Evolutionary conservation across 768 basidiomycete genomes (phyloP), one percentile per base, ranked within the genome.

Genomic region (Lentinula raphanica): DNA sequence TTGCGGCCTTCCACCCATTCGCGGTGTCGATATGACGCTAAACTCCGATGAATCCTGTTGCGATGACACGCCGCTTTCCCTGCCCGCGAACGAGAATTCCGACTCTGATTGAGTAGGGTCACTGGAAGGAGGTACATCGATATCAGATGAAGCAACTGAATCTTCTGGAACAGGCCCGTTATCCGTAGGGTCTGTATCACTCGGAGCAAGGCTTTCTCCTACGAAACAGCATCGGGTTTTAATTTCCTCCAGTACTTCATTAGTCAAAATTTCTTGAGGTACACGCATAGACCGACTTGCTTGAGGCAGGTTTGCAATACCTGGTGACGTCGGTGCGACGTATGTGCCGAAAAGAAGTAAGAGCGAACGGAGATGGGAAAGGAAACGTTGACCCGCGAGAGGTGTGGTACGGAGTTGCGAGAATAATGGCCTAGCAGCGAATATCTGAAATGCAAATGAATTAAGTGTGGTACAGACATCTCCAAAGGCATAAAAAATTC

Each of bases 221-320:
- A 98, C 95, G 64, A 97, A 94, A 68, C 92, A 95, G 58, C 86
- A 88, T 3, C 94, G 84, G 2, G 88, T 89, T 71, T 97, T 92
- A 59, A 98, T 86, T 63, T 94, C 88, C 70, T 98, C 94, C 15
- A 97, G 71, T n/a, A 95, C 76, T 2, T 77, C 72, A 55, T 92
- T 90, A 1, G 89, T 88, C 36, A 98, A 77, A 28, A 96, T 76
- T 63, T 90, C 90, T 63, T 82, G 78, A 1, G 94, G 92, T 1
- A 96, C 86, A 1, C 84, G 83, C 1, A 75, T 83, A 1, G 84
- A 73, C 21, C 85, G 82, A 58, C 80, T 84, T 19, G 86, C 78
- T 4, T 80, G 73, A 40, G 90, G 85, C 2, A 86, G 76, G 60
- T 80, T 88, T 3, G 85, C 76, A 12, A 85, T 79, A 62, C 83